A percentile compares a stretch with the other conserved stretches of the same genome.
These are phyloP conservation scores for Polychaeton citri DNA, from an alignment of 2,329 filamentous ascomycete genomes.

Conservation along the genomic window DNA sequence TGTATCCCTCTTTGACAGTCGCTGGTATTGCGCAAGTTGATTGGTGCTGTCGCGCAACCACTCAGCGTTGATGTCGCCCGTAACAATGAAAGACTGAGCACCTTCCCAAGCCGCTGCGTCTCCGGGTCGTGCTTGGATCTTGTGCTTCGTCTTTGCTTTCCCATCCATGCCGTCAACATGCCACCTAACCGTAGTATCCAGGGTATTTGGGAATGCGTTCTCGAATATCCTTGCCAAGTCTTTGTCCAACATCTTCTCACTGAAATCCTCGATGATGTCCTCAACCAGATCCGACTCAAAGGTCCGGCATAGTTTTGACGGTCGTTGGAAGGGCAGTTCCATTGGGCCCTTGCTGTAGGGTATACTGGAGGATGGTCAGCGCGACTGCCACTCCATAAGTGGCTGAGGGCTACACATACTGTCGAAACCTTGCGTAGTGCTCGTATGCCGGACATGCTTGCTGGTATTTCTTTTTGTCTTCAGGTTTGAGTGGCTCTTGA, in stretches of 20 bases:
- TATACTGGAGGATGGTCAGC: constrained; percentile 36
- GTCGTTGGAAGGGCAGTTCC: constrained; percentile 73
- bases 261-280: constrained; percentile 72
- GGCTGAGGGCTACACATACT: constrained; percentile 15
- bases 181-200: constrained; percentile 82
- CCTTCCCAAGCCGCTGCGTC: constrained; percentile 63
- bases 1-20: constrained; percentile 67
- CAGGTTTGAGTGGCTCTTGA: constrained; percentile 12
- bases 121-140: constrained; percentile 7
- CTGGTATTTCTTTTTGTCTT: constrained; percentile 18
- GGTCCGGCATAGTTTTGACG: constrained; percentile 67
- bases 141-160: constrained; percentile 19
- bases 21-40: constrained; percentile 81
- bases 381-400: background rate
- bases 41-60: constrained; percentile 91
- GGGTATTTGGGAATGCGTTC: constrained; percentile 84
- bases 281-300: constrained; percentile 82
- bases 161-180: constrained; percentile 53
- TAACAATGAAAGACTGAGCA: constrained; percentile 84
- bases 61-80: constrained; percentile 83
- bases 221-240: constrained; percentile 88
- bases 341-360: constrained; percentile 72
- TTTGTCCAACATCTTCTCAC: constrained; percentile 62
- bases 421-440: constrained; percentile 23
- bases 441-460: constrained; percentile 26